phyloP scores from a whole-genome alignment of 805 yeast species.

The Candida chauliodis region DNA sequence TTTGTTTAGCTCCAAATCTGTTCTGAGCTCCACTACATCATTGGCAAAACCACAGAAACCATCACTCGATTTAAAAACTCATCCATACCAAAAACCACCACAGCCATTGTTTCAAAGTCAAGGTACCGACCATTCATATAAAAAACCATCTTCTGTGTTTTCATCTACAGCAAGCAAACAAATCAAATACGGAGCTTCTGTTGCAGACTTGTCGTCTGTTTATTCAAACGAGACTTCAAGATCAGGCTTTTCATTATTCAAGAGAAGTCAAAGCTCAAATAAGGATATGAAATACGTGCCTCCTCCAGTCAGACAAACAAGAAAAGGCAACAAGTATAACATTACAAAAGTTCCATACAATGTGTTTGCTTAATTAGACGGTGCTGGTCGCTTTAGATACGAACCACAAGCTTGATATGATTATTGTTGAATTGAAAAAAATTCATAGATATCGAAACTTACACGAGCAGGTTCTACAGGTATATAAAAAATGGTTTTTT shows the following conservation, averaged over 20 bases:
- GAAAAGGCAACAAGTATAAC: slow-evolving; percentile 21
- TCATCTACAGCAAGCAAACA: slow-evolving; percentile 2
- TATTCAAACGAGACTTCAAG: slow-evolving; percentile 13
- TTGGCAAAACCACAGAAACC: slow-evolving; percentile 2
- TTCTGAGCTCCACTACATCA: neutral
- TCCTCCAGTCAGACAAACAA: slow-evolving; percentile 8
- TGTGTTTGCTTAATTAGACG: slow-evolving; percentile 10
- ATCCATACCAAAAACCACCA: neutral
- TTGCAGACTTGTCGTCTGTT: slow-evolving; percentile 13
- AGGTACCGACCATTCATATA: neutral
- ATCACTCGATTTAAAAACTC: neutral
- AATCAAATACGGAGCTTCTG: slow-evolving; percentile 5
- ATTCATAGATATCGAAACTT: slow-evolving; percentile 2
- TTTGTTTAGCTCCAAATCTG: slow-evolving; percentile 2
- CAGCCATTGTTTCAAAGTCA: neutral
- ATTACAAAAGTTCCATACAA: slow-evolving; percentile 23
- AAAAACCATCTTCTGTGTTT: slow-evolving; percentile 4
- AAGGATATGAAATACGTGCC: slow-evolving; percentile 7
- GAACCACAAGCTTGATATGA: neutral
- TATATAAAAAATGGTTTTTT: too few relatives aligned
- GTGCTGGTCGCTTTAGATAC: slow-evolving; percentile 1
- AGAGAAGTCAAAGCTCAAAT: slow-evolving; percentile 9
- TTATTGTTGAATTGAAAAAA: neutral
- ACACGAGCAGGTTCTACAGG: neutral
- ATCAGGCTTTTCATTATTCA: slow-evolving; percentile 25